Evolutionary conservation across 148 eudicot species (phyloP).

Genomic region (Rhododendron henanense): DNA sequence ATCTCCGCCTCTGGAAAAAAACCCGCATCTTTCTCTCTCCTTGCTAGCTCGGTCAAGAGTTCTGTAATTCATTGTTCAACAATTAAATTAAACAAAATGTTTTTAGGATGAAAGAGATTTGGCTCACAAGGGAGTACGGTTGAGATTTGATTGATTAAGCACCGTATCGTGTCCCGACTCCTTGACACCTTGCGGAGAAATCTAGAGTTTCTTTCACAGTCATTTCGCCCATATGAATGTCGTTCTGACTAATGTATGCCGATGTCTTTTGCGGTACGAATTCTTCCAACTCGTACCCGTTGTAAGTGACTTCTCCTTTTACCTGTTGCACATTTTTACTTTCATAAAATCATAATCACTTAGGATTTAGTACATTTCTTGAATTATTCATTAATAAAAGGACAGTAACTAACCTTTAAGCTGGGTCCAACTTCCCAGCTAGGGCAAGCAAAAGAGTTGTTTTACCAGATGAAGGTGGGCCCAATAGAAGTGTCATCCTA

Average conservation of each 20-base stretch:
- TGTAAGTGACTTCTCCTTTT: constrained; percentile 70
- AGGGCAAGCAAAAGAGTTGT: constrained; percentile 87
- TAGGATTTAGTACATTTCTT: neutral
- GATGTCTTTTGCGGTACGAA: constrained; percentile 90
- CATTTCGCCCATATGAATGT: constrained; percentile 92
- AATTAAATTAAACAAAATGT: neutral
- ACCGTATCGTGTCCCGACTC: constrained; percentile 88
- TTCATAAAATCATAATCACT: neutral
- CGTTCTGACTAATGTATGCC: constrained; percentile 93
- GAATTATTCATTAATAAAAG: neutral
- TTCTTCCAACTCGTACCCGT: constrained; percentile 68
- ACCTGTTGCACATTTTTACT: constrained; percentile 34
- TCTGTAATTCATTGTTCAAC: constrained; percentile 29
- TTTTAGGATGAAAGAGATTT: neutral
- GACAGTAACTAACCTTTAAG: constrained; percentile 45
- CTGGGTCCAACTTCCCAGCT: constrained; percentile 80
- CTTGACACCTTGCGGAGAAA: constrained; percentile 93
- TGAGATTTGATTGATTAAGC: neutral
- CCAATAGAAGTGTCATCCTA: constrained; percentile 87
- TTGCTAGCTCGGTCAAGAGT: constrained; percentile 68
- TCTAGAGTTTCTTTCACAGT: constrained; percentile 94
- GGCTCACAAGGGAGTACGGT: neutral
- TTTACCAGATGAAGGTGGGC: constrained; percentile 96
- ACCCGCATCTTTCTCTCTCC: constrained; percentile 72
- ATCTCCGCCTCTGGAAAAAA: constrained; percentile 84